These are phyloP conservation scores for Grosmannia penicillata DNA, from an alignment of 2,329 filamentous ascomycete genomes.

Conservation along the genomic window DNA sequence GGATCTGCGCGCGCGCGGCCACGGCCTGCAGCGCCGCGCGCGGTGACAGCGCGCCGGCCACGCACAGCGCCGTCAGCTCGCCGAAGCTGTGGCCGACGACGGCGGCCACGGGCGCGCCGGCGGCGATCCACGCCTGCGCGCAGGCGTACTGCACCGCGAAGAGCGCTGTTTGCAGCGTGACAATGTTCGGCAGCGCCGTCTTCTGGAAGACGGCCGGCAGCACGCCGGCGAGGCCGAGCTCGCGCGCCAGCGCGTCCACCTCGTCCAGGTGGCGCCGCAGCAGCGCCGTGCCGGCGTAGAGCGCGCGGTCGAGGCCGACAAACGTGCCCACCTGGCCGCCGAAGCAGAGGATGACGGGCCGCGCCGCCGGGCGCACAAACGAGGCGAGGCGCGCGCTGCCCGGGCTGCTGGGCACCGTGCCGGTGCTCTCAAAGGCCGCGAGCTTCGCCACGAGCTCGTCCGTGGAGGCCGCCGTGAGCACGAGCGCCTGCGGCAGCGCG, in stretches of 20 bases:
- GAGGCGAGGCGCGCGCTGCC: not conserved
- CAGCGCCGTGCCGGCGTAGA: constrained; percentile 15
- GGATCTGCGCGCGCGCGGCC: constrained; percentile 14
- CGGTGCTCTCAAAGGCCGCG: not conserved
- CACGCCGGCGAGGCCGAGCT: constrained; percentile 14
- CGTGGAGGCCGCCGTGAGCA: constrained; percentile 15
- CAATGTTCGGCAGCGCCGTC: constrained; percentile 11
- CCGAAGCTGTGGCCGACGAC: constrained; percentile 27
- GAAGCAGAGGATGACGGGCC: constrained; percentile 21
- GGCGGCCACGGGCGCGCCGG: constrained; percentile 4
- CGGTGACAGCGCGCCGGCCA: constrained; percentile 18
- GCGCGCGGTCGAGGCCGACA: constrained; percentile 15
- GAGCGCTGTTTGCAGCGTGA: constrained; percentile 22
- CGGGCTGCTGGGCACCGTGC: not conserved
- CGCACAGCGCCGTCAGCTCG: constrained; percentile 23
- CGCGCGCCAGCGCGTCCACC: constrained; percentile 6
- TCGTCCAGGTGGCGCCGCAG: constrained; percentile 14
- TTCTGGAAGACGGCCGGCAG: constrained; percentile 18
- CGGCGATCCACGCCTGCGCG: constrained; percentile 19
- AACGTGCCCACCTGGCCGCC: constrained; percentile 17
- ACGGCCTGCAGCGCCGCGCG: constrained; percentile 18
- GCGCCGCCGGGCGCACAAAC: constrained; percentile 7
- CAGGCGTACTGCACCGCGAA: constrained; percentile 24
- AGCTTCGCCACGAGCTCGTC: constrained; percentile 14
- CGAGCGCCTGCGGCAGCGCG: constrained; percentile 9